phyloP scores from a whole-genome alignment of 495 filamentous ascomycete genomes.

The Penicillium verhagenii region DNA sequence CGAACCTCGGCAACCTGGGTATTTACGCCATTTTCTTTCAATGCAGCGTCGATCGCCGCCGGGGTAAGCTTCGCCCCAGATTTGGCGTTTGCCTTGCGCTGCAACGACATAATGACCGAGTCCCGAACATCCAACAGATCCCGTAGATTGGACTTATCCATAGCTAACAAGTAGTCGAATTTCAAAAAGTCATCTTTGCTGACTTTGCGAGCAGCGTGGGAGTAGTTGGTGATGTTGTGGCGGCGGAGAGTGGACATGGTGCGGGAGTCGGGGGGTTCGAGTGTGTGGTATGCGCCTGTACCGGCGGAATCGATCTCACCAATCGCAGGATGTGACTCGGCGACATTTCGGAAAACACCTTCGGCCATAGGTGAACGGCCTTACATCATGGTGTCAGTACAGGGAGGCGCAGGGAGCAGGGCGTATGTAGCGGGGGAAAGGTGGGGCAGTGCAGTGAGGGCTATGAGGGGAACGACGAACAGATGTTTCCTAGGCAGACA shows the following conservation, averaged over 20 bases:
- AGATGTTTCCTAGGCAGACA: constrained; percentile 97
- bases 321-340: constrained; percentile 59
- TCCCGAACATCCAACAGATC: constrained; percentile 62
- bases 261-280: constrained; percentile 72
- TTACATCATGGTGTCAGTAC: constrained; percentile 12
- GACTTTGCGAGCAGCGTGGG: constrained; percentile 76
- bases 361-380: constrained; percentile 90
- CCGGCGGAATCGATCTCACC: constrained; percentile 81
- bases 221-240: constrained; percentile 73
- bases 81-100: constrained; percentile 26
- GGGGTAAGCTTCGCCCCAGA: constrained; percentile 26
- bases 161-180: constrained; percentile 93
- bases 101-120: constrained; percentile 51
- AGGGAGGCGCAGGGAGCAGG: background rate
- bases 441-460: background rate
- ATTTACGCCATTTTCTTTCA: constrained; percentile 30
- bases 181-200: constrained; percentile 66
- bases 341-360: constrained; percentile 78
- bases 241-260: constrained; percentile 77
- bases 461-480: constrained; percentile 40
- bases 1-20: constrained; percentile 57
- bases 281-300: constrained; percentile 79
- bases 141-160: constrained; percentile 82
- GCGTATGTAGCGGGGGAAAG: constrained; percentile 5
- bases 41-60: constrained; percentile 25